Conservation (phyloP, 2,329 filamentous ascomycete species). For the Aspergillus terreus region DNA sequence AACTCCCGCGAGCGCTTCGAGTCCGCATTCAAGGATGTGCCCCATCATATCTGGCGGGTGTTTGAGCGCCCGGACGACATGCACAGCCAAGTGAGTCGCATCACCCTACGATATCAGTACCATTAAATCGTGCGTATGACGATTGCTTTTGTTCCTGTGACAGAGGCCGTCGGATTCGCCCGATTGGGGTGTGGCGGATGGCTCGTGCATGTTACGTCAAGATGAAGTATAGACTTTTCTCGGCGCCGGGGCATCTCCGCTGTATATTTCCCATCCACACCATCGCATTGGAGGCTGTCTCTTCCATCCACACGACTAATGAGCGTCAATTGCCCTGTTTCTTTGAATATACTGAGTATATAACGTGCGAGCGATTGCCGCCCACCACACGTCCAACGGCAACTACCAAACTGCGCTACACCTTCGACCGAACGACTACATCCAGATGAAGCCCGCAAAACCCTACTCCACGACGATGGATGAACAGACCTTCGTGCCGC, state of each 20-base stretch:
- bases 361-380: no score
- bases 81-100: constrained; percentile 27
- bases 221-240: constrained; percentile 2
- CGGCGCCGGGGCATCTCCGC: background rate
- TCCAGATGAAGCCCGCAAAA: constrained; percentile 18
- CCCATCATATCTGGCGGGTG: constrained; percentile 69
- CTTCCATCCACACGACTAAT: background rate
- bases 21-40: constrained; percentile 73
- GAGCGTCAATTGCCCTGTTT: no score
- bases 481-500: constrained; percentile 33
- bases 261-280: background rate
- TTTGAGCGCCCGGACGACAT: constrained; percentile 74
- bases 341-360: no score
- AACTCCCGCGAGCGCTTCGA: constrained; percentile 74
- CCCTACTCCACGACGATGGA: constrained; percentile 28
- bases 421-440: background rate
- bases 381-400: no score
- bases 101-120: background rate
- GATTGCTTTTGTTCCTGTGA: background rate
- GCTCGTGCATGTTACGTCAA: constrained; percentile 14
- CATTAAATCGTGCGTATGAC: no score
- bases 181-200: background rate
- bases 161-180: background rate
- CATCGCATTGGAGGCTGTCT: background rate
- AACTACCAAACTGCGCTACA: background rate